Evolutionary conservation across 108 stramenopile species (phyloP), one percentile per base, ranked within the genome.

Genomic region (Bacterosira constricta): DNA sequence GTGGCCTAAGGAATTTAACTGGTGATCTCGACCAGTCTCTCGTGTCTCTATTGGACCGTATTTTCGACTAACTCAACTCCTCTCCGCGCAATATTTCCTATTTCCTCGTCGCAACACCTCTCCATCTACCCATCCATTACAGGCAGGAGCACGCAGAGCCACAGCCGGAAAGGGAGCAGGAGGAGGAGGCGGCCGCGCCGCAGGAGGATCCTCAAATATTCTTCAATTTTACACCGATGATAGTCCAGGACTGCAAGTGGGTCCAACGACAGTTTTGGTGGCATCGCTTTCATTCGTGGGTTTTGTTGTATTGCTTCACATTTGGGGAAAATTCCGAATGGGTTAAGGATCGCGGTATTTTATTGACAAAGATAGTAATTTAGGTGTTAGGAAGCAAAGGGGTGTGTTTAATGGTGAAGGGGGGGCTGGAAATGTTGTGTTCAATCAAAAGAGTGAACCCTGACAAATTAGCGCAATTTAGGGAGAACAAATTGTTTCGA

Each of bases 201-300:
- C 68, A 3, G 94, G 90, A 57, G 90, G 84, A 42, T 89, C 88
- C 54, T 86, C 86, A 54, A 93, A 93, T 63, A 92, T 96, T 75
- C 77, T 97, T 58, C 91, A 95, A 75, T 95, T 95, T 78, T 97
- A 95, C 79, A 89, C 92, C 7, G 96, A 97, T 58, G 96, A 97
- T 69, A 91, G 91, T 39, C 96, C 96, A 6, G 96, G 96, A 46
- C 67, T 97, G 71, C 94, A 97, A 74, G 90, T 97, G 34, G 93
- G 92, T 63, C 96, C 96, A 8, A 97, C 92, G 35, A 94, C 89
- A 3, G 96, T 97, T 21, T 83, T 97, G 83, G 85, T 95, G 4
- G 88, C 90, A 11, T 84, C 82, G 39, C 74, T 95, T 20, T 84
- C 80, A 25, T 97, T 97, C 81, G 94, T 97, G 18, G 96, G 96